phyloP scores from a whole-genome alignment of 495 filamentous ascomycete genomes.

The Penicilliopsis zonata region DNA sequence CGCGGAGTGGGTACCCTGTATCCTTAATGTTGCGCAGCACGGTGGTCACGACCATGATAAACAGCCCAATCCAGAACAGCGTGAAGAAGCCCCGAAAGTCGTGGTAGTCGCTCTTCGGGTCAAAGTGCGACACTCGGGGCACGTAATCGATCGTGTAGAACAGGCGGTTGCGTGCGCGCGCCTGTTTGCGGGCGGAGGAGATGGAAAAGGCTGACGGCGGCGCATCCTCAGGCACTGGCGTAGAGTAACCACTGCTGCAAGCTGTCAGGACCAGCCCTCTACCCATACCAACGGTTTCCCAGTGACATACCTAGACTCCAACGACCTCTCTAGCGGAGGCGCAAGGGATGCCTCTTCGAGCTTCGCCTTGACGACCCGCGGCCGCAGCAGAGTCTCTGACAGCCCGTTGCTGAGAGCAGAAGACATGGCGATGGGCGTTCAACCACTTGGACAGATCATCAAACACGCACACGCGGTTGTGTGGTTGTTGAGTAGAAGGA shows the following conservation, averaged over 20 bases:
- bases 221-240: slow-evolving; percentile 80
- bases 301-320: slow-evolving; percentile 19
- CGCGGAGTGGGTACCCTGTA: slow-evolving; percentile 72
- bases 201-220: slow-evolving; percentile 81
- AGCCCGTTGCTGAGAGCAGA: too few relatives aligned
- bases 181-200: slow-evolving; percentile 72
- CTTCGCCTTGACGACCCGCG: slow-evolving; percentile 19
- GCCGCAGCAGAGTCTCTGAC: too few relatives aligned
- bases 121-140: slow-evolving; percentile 91
- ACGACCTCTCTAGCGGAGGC: slow-evolving; percentile 13
- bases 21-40: slow-evolving; percentile 88
- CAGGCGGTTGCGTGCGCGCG: slow-evolving; percentile 71
- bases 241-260: slow-evolving; percentile 62
- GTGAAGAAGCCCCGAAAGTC: slow-evolving; percentile 97
- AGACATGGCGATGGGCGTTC: too few relatives aligned
- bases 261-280: slow-evolving; percentile 1
- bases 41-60: slow-evolving; percentile 92
- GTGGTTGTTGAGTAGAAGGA: too few relatives aligned
- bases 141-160: slow-evolving; percentile 95
- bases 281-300: too few relatives aligned
- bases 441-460: too few relatives aligned
- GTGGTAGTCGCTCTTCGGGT: slow-evolving; percentile 79
- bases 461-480: too few relatives aligned
- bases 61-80: slow-evolving; percentile 91
- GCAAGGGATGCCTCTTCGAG: slow-evolving; percentile 11